Evolutionary conservation across 495 filamentous ascomycete genomes (phyloP).

Genomic region (Articulospora tetracladia): DNA sequence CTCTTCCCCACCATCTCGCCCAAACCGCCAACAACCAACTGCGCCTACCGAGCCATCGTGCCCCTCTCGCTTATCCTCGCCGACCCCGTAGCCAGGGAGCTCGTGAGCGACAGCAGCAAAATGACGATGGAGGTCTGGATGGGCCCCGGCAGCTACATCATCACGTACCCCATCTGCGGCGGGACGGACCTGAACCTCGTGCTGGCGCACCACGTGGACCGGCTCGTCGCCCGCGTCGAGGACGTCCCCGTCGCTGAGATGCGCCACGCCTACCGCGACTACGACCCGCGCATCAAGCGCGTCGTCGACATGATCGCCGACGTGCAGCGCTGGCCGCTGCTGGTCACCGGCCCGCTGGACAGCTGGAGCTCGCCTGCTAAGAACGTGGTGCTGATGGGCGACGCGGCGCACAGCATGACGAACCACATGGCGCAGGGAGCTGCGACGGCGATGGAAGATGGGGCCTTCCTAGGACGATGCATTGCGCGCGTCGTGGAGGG

Average conservation of each 20-base stretch:
- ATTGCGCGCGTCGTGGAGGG: conserved; percentile 10
- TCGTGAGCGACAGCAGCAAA: conserved; percentile 28
- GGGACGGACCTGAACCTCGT: conserved; percentile 46
- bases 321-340: conserved; percentile 36
- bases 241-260: conserved; percentile 32
- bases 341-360: conserved; percentile 28
- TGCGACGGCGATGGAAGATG: conserved; percentile 40
- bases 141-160: conserved; percentile 38
- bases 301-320: conserved; percentile 19
- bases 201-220: conserved; percentile 37
- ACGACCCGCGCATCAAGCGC: conserved; percentile 36
- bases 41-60: conserved; percentile 37
- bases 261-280: conserved; percentile 26
- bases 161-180: conserved; percentile 45
- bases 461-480: conserved; percentile 27
- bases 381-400: conserved; percentile 38
- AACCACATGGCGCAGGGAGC: conserved; percentile 47
- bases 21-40: conserved; percentile 35
- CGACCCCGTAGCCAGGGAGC: conserved; percentile 33
- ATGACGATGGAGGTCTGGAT: conserved; percentile 44
- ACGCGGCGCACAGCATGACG: conserved; percentile 48
- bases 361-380: conserved; percentile 29
- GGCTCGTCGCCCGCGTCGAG: conserved; percentile 27
- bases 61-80: conserved; percentile 34
- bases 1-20: conserved; percentile 35